Base-by-base conservation (phyloP, 495 filamentous ascomycete species). In the Neurospora discreta region DNA sequence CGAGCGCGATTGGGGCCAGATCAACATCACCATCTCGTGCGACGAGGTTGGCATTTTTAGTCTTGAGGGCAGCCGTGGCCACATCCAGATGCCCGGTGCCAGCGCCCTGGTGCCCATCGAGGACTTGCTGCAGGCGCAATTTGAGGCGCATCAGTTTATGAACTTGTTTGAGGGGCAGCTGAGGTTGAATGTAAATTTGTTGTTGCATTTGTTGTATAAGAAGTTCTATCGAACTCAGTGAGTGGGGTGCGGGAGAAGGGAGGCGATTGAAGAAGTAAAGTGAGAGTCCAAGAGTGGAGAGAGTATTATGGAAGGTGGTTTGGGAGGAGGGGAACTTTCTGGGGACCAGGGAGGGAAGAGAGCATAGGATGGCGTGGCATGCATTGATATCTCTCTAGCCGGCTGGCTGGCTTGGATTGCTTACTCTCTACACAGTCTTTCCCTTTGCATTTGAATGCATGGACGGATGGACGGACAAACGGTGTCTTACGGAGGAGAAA, bases 41-140 rank as follows among this genome's bases (percentile, higher is more conserved):
- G 97, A 99, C 79, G 91, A 95, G 81, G 93, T 99, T 69, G 96
- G 96, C 65, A 89, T 97, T 3, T 99, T 98, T 82, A 91, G 89
- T 74, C 84, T 99, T 68, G 96, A 99, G 79, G 96, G 93, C 20
- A 93, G 90, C 80, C 91, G 89, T 71, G 93, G 95, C 46, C 94
- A 92, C 74, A 97, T 98, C 84, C 94, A 97, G 87, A 92, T 99
- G 41, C 94, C 95, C 1, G 96, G 95, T 13, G 95, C 94, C 43
- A 96, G 91, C 77, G 93, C 92, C 36, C 89, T 94, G 76, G 88
- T 99, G 67, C 89, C 94, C 58, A 87, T 98, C 77, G 95, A 99
- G 78, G 95, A 97, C 81, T 83, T 98, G 78, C 85, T 99, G 76
- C 93, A 97, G 83, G 95, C 92, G 70, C 95, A 99, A 82, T 99